These are phyloP conservation scores for Arctostaphylos glauca DNA, from an alignment of 148 eudicot species.

Conservation along the genomic window DNA sequence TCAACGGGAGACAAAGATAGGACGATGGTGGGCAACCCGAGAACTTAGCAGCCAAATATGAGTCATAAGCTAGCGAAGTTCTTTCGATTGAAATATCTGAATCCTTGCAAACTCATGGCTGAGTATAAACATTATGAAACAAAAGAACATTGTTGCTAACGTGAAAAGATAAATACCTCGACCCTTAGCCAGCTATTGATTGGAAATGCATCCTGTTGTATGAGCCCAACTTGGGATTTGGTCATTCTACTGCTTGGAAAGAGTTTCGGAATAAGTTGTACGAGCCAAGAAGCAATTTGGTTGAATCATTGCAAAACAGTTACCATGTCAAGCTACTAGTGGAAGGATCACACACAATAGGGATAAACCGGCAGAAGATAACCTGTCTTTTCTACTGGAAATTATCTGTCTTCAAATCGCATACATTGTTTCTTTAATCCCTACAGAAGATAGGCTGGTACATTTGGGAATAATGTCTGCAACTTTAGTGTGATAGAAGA, in stretches of 20 bases:
- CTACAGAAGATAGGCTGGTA: neutral
- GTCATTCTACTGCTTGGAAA: conserved; percentile 6
- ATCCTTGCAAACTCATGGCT: neutral
- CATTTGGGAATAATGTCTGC: neutral
- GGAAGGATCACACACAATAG: neutral
- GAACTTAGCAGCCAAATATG: no score
- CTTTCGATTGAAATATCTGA: neutral
- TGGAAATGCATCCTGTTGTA: neutral
- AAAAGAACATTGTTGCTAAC: neutral
- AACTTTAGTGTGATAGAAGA: neutral
- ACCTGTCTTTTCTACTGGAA: neutral
- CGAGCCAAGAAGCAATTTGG: neutral
- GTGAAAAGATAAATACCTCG: neutral
- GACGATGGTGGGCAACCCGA: no score
- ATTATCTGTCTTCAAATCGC: neutral
- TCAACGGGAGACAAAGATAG: no score
- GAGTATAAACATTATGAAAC: neutral
- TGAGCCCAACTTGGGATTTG: neutral
- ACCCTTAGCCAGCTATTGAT: neutral
- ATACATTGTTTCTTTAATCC: neutral
- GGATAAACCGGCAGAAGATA: neutral
- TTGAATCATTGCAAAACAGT: neutral
- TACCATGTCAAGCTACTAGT: neutral
- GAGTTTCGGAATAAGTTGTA: neutral
- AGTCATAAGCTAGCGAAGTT: no score